phyloP scores from a whole-genome alignment of 306 rosid species.

The Corylus americana region DNA sequence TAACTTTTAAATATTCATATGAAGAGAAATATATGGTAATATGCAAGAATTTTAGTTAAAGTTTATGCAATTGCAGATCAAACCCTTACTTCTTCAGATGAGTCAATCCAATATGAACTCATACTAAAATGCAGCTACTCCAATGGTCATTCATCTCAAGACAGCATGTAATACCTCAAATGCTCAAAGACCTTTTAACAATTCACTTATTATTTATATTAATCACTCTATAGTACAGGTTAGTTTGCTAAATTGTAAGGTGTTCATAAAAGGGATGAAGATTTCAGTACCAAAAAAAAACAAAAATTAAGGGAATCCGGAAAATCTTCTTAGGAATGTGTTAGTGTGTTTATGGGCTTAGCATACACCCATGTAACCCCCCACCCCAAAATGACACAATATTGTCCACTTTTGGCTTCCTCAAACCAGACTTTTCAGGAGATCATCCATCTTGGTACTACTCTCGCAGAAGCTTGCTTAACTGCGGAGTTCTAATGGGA shows the following conservation, averaged over 20 bases:
- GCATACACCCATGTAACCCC: background rate
- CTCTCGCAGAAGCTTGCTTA: no score
- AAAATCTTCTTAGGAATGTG: background rate
- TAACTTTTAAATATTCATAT: background rate
- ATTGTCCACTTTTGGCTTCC: no score
- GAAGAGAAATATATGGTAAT: background rate
- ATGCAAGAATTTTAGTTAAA: background rate
- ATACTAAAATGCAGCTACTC: background rate
- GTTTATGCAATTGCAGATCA: background rate
- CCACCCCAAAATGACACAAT: no score
- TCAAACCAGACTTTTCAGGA: no score
- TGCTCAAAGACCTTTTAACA: background rate
- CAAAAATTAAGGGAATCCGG: background rate
- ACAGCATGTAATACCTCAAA: background rate
- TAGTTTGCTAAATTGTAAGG: background rate
- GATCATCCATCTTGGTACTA: no score
- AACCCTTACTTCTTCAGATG: background rate
- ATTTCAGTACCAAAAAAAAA: background rate
- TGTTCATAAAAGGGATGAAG: background rate
- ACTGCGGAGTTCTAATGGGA: no score
- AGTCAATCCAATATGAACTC: background rate
- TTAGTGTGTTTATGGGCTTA: background rate
- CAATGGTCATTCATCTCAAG: conserved; percentile 1
- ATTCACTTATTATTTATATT: background rate
- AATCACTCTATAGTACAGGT: background rate